Base-by-base conservation (phyloP, 1,139 yeast genomes). In the Taphrina flavorubra region DNA sequence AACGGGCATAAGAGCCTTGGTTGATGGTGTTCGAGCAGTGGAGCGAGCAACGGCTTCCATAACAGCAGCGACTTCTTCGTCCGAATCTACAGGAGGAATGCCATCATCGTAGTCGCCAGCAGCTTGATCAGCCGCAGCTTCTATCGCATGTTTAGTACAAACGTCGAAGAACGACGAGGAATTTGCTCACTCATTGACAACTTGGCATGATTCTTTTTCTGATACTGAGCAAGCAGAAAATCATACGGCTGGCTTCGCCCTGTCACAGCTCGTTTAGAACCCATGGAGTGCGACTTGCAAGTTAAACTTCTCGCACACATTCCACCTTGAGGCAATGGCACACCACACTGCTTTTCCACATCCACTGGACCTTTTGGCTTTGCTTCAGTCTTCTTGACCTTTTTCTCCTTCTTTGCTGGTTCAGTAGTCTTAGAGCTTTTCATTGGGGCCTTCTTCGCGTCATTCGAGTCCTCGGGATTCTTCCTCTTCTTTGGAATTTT, bases 261-360 rank as follows among this genome's bases (percentile, higher is more conserved):
- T 40, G 86, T 86, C 34, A 94, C 99, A 0, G 97, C 94, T 74
- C 99, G 85, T 75, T 94, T 94, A 34, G 97, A 97, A 37, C 97
- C 97, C 97, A 94, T 92, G 0, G 97, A 90, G 78, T 94, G 99
- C 0, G 98, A 92, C 77, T 94, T 94, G 82, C 99, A 94, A 0
- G 99, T 94, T 72, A 94, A 82, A 0, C 97, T 91, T 68, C 99
- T 84, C 6, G 97, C 97, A 82, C 99, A 94, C 74, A 87, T 87
- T 0, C 96, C 96, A 11, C 98, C 98, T 72, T 88, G 88, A 0
- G 97, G 92, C 71, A 94, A 79, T 1, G 92, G 90, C 7, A 94
- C 99, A 77, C 99, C 99, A 82, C 99, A 94, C 78, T 94, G 98
- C 73, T 86, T 88, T 77, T 94, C 97, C 57, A 94, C 96, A 78